These are phyloP conservation scores for Hura crepitans DNA, from an alignment of 441 rosid species.

Conservation along the genomic window DNA sequence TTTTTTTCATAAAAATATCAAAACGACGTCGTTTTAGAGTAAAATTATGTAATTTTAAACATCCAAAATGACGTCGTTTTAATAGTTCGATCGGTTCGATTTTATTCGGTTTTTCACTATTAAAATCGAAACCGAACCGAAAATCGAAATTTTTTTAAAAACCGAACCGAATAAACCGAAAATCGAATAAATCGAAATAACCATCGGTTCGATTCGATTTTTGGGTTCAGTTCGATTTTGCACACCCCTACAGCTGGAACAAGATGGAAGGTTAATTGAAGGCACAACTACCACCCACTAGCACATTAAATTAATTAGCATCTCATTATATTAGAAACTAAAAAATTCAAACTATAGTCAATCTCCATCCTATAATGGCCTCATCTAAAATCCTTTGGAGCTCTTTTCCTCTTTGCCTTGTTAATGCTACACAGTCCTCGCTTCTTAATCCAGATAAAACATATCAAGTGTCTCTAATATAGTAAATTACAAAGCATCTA, in stretches of 20 bases:
- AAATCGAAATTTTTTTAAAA: too few species aligned
- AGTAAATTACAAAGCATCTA: too few species aligned
- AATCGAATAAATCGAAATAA: too few species aligned
- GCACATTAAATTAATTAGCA: slow-evolving; percentile 1
- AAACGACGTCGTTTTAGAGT: too few species aligned
- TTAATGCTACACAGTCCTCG: slow-evolving; percentile 73
- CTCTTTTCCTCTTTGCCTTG: slow-evolving; percentile 74
- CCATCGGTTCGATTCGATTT: not conserved
- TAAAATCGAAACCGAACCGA: too few species aligned
- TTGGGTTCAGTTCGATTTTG: not conserved
- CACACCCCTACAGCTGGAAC: not conserved
- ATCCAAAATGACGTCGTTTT: too few species aligned
- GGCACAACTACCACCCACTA: slow-evolving; percentile 18
- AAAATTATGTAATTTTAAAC: too few species aligned
- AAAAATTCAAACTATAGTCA: slow-evolving; percentile 32
- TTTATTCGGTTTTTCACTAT: too few species aligned
- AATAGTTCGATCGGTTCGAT: too few species aligned
- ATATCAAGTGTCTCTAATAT: too few species aligned
- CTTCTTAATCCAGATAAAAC: not conserved
- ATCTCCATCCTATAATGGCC: slow-evolving; percentile 58
- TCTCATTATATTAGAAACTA: not conserved
- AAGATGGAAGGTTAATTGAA: slow-evolving; percentile 9
- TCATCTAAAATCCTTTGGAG: slow-evolving; percentile 62
- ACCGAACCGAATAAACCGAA: too few species aligned
- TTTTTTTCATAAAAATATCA: too few species aligned